Percentiles rank a stretch among this genome's conserved stretches.
phyloP scores from a whole-genome alignment of 148 eudicot species.

The Camellia sinensis region DNA sequence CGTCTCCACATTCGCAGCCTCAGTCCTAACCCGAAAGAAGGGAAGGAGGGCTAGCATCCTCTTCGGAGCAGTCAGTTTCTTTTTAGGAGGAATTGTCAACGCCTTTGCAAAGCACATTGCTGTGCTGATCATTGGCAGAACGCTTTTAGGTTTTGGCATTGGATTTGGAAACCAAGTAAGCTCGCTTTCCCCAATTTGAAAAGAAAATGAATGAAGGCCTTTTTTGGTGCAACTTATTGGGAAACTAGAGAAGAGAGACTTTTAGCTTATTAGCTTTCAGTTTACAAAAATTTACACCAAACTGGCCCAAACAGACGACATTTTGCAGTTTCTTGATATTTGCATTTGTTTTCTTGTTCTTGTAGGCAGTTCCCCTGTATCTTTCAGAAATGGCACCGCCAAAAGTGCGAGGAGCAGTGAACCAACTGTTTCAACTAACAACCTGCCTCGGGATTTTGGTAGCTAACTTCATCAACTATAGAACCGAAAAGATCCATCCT shows the following conservation, averaged over 20 bases:
- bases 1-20: slow-evolving; percentile 76
- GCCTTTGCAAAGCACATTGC: slow-evolving; percentile 52
- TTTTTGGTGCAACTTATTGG: too few relatives aligned
- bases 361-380: slow-evolving; percentile 68
- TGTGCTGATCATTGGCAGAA: slow-evolving; percentile 66
- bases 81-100: slow-evolving; percentile 51
- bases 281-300: too few relatives aligned
- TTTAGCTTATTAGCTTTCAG: too few relatives aligned
- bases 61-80: slow-evolving; percentile 60
- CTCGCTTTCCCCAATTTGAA: neutral
- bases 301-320: too few relatives aligned
- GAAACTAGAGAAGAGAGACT: too few relatives aligned
- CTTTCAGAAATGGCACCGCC: slow-evolving; percentile 84
- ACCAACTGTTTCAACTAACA: slow-evolving; percentile 70
- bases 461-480: slow-evolving; percentile 69
- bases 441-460: slow-evolving; percentile 63
- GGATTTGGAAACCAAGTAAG: slow-evolving; percentile 84
- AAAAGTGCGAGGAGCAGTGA: slow-evolving; percentile 61
- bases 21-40: slow-evolving; percentile 55
- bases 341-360: neutral
- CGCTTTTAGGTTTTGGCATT: slow-evolving; percentile 70
- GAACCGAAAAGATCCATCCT: slow-evolving; percentile 52
- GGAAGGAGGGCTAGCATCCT: slow-evolving; percentile 73
- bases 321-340: neutral
- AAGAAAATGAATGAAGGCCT: too few relatives aligned